Evolutionary conservation across 179 eudicot genomes (phyloP).

Genomic region (Silene coronaria): DNA sequence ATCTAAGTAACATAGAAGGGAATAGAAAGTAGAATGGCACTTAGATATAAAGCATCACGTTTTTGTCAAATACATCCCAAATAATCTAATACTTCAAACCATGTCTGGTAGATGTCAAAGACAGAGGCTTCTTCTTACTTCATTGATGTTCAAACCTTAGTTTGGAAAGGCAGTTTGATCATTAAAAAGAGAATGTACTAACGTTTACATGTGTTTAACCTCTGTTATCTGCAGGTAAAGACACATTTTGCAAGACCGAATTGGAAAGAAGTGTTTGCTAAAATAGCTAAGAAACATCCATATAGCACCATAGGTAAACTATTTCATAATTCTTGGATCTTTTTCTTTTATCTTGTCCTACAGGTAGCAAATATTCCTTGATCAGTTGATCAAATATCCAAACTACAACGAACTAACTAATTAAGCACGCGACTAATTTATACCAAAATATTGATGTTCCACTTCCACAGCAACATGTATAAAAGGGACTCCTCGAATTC

Average conservation of each 20-base stretch:
- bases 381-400: constrained; percentile 10
- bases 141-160: background rate
- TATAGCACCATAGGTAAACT: constrained; percentile 67
- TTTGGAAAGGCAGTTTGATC: background rate
- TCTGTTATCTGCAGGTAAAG: constrained; percentile 60
- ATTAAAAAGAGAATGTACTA: background rate
- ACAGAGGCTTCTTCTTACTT: background rate
- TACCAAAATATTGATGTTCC: background rate
- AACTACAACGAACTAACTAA: constrained; percentile 16
- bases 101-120: background rate
- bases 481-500: background rate
- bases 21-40: constrained; percentile 1
- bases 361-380: constrained; percentile 14
- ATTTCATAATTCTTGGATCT: background rate
- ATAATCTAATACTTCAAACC: background rate
- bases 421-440: background rate
- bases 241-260: constrained; percentile 96
- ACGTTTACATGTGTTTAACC: background rate
- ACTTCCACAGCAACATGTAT: background rate
- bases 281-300: constrained; percentile 71
- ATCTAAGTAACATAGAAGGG: background rate
- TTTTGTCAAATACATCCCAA: background rate
- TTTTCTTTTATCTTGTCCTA: constrained; percentile 11
- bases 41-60: background rate
- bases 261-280: constrained; percentile 84